These are phyloP conservation scores for Dactylellina leptospora DNA, from an alignment of 2,329 filamentous ascomycete species.

Conservation along the genomic window DNA sequence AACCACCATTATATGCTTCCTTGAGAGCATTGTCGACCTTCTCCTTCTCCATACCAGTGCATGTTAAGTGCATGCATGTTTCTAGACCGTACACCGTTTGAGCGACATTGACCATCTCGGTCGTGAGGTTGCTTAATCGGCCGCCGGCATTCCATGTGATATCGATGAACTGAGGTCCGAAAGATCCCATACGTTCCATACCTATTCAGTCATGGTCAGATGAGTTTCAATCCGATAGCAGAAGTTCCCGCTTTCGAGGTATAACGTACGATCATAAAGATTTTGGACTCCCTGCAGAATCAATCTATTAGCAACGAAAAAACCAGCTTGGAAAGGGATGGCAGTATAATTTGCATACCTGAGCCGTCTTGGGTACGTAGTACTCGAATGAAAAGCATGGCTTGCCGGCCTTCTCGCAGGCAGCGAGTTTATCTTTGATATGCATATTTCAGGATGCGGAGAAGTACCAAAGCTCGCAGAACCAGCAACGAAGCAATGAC, in stretches of 20 bases:
- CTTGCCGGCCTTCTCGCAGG: conserved; percentile 78
- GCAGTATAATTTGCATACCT: conserved; percentile 61
- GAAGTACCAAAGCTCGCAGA: conserved; percentile 22
- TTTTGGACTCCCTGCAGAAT: conserved; percentile 81
- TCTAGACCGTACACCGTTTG: conserved; percentile 95
- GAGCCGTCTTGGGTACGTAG: conserved; percentile 96
- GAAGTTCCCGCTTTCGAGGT: background rate
- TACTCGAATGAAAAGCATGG: conserved; percentile 99
- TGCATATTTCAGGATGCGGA: conserved; percentile 71
- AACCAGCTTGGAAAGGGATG: background rate
- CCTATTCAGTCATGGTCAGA: conserved; percentile 54
- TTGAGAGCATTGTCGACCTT: conserved; percentile 89
- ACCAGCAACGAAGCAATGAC: conserved; percentile 34
- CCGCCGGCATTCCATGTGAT: conserved; percentile 98
- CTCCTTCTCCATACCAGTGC: conserved; percentile 94
- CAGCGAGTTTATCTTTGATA: conserved; percentile 88
- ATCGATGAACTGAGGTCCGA: conserved; percentile 95
- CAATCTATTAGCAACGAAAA: conserved; percentile 52
- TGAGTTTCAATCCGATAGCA: background rate
- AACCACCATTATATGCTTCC: conserved; percentile 90
- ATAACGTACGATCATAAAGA: conserved; percentile 80
- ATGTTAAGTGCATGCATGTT: conserved; percentile 99
- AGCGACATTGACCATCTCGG: conserved; percentile 96
- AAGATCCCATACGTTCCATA: conserved; percentile 97
- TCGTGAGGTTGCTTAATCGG: conserved; percentile 86